Conservation (phyloP, 2,329 filamentous ascomycete genomes). For the Seiridium cupressi region DNA sequence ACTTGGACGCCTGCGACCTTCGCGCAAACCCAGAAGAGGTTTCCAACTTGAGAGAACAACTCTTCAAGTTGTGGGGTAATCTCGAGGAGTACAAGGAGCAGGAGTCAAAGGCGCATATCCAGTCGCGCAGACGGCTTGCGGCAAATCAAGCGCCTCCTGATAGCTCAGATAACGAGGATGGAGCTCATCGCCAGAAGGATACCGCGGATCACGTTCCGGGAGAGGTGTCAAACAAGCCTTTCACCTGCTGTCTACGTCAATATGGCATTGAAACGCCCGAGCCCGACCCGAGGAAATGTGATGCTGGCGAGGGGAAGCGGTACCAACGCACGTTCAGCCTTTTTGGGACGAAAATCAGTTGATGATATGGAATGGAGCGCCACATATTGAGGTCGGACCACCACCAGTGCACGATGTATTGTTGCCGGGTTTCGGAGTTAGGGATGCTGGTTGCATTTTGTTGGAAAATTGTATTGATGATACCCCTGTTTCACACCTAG, state of each 20-base stretch:
- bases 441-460: no score
- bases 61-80: slow-evolving; percentile 84
- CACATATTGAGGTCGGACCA: not conserved
- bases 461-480: not conserved
- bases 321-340: slow-evolving; percentile 66
- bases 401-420: no score
- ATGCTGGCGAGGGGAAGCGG: slow-evolving; percentile 42
- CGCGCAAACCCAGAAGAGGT: slow-evolving; percentile 49
- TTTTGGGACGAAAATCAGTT: slow-evolving; percentile 60
- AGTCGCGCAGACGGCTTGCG: slow-evolving; percentile 20
- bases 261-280: slow-evolving; percentile 58
- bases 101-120: slow-evolving; percentile 24
- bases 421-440: not conserved
- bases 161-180: slow-evolving; percentile 28
- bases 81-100: slow-evolving; percentile 67
- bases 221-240: slow-evolving; percentile 55
- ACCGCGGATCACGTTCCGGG: not conserved
- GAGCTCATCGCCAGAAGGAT: not conserved
- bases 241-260: slow-evolving; percentile 69
- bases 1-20: slow-evolving; percentile 53
- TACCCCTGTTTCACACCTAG: not conserved
- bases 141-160: slow-evolving; percentile 31
- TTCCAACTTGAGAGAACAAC: slow-evolving; percentile 58
- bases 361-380: not conserved
- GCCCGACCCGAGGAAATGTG: slow-evolving; percentile 37